These are phyloP conservation scores for Neodidymelliopsis sp. DNA, from an alignment of 2,329 filamentous ascomycete species.

Conservation along the genomic window DNA sequence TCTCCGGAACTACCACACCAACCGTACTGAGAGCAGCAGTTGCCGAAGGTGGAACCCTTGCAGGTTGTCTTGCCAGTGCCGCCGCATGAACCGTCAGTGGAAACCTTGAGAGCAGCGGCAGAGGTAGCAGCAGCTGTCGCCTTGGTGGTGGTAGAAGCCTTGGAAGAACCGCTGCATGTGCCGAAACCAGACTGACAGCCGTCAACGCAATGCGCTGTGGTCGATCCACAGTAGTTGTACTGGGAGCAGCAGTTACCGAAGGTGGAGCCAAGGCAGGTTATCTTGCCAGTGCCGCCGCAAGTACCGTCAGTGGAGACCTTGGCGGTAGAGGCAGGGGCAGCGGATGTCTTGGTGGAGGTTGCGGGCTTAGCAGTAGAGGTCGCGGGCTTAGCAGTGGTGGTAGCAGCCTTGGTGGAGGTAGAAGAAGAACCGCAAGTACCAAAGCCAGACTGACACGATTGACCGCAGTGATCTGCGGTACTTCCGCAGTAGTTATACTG, in stretches of 20 bases:
- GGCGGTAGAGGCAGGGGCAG: slow-evolving; percentile 5
- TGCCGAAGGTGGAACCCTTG: slow-evolving; percentile 52
- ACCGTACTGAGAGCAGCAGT: slow-evolving; percentile 55
- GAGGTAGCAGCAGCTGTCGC: slow-evolving; percentile 11
- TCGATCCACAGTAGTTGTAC: slow-evolving; percentile 52
- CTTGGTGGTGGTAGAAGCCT: slow-evolving; percentile 4
- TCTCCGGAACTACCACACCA: slow-evolving; percentile 47
- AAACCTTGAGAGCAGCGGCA: slow-evolving; percentile 25
- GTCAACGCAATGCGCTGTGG: slow-evolving; percentile 36
- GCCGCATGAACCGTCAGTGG: slow-evolving; percentile 37
- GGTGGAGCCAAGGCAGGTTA: slow-evolving; percentile 52
- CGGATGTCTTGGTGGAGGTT: slow-evolving; percentile 12
- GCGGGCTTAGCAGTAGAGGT: slow-evolving; percentile 12
- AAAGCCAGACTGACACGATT: slow-evolving; percentile 44
- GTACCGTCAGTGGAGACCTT: slow-evolving; percentile 35
- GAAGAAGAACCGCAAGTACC: slow-evolving; percentile 35
- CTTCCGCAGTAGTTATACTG: slow-evolving; percentile 53
- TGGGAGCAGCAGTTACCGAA: slow-evolving; percentile 57
- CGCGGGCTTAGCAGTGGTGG: slow-evolving; percentile 7
- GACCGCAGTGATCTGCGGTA: slow-evolving; percentile 39
- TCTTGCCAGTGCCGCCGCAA: slow-evolving; percentile 30
- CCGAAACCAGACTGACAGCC: slow-evolving; percentile 46
- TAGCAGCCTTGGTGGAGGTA: slow-evolving; percentile 3
- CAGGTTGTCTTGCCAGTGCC: slow-evolving; percentile 47
- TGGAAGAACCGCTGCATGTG: slow-evolving; percentile 16